These are phyloP conservation scores for Symmetrospora coprosmae DNA, from an alignment of 768 basidiomycete species.

Conservation along the genomic window DNA sequence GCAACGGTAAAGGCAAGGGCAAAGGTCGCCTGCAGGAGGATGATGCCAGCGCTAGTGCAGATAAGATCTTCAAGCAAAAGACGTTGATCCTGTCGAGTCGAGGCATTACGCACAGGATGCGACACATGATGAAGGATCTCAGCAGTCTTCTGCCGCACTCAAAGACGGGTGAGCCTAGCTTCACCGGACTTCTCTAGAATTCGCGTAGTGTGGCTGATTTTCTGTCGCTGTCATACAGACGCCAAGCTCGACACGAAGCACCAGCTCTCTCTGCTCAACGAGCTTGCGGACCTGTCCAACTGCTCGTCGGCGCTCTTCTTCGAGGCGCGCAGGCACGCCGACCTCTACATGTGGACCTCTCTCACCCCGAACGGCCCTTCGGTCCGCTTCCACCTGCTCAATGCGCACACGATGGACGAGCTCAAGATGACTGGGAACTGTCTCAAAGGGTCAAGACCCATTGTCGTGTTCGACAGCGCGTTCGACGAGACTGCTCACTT, in stretches of 20 bases:
- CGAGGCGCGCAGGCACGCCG: constrained; percentile 74
- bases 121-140: constrained; percentile 90
- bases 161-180: constrained; percentile 66
- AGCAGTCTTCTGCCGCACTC: constrained; percentile 80
- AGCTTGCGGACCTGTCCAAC: constrained; percentile 89
- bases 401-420: constrained; percentile 99
- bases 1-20: background rate
- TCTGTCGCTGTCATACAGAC: constrained; percentile 46
- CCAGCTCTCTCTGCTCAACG: constrained; percentile 77
- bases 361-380: constrained; percentile 97
- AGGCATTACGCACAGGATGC: constrained; percentile 88
- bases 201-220: background rate
- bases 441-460: constrained; percentile 80
- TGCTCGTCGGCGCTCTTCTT: constrained; percentile 97
- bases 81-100: constrained; percentile 83
- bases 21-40: too few species aligned
- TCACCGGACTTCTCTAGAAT: background rate
- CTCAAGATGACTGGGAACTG: constrained; percentile 99
- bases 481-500: constrained; percentile 81
- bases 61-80: constrained; percentile 64
- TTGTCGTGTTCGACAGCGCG: constrained; percentile 77
- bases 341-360: constrained; percentile 88
- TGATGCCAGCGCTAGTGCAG: too few species aligned
- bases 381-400: constrained; percentile 94
- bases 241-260: constrained; percentile 95